These are phyloP conservation scores for Trebouxia sp. DNA, from an alignment of 139 green algal species.

Conservation along the genomic window DNA sequence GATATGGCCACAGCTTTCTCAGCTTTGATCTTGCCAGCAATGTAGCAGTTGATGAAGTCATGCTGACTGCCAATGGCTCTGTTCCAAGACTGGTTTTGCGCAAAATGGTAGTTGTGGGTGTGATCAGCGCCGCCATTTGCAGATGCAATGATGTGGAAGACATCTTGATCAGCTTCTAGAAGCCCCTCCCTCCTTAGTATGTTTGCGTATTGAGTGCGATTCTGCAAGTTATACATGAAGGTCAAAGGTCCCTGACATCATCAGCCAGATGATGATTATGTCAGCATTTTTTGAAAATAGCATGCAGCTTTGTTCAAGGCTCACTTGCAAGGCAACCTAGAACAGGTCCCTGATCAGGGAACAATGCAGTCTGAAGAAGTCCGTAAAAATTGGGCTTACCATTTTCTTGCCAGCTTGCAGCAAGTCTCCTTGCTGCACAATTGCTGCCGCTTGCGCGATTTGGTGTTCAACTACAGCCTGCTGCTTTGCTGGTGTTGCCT, in stretches of 20 bases:
- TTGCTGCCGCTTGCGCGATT: not conserved
- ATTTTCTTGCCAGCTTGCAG: constrained; percentile 10
- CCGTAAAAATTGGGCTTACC: not conserved
- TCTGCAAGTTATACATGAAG: too few species aligned
- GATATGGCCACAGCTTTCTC: constrained; percentile 6
- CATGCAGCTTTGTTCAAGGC: not conserved
- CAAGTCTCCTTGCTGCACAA: not conserved
- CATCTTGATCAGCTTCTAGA: constrained; percentile 12
- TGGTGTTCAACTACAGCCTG: not conserved
- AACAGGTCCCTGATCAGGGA: too few species aligned
- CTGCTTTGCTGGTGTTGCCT: not conserved
- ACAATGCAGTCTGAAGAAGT: too few species aligned
- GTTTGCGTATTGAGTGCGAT: constrained; percentile 8
- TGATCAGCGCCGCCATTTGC: constrained; percentile 15
- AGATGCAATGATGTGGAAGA: constrained; percentile 17
- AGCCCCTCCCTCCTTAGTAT: not conserved
- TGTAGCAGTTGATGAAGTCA: constrained; percentile 27
- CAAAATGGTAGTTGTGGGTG: constrained; percentile 21
- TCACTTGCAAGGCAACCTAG: too few species aligned
- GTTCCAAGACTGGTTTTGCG: constrained; percentile 16
- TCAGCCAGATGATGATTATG: too few species aligned
- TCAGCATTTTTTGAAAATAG: not conserved
- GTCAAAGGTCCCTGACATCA: too few species aligned
- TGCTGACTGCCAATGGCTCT: constrained; percentile 4
- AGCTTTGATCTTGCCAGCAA: constrained; percentile 22